These are phyloP conservation scores for Fusarium beomiforme DNA, from an alignment of 2,329 filamentous ascomycete genomes.

Conservation along the genomic window DNA sequence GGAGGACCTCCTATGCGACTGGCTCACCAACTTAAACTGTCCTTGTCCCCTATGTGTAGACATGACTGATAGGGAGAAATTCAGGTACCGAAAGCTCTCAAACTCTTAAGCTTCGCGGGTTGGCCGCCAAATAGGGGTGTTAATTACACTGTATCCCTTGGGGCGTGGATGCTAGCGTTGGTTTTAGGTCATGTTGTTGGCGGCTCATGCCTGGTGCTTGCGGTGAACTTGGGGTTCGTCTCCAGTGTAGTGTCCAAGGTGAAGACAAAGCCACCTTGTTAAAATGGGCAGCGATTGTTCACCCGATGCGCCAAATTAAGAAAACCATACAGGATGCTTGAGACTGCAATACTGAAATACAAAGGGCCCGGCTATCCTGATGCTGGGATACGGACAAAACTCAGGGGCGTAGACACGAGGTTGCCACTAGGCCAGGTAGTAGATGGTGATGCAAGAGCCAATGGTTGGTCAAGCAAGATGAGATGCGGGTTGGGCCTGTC, in stretches of 20 bases:
- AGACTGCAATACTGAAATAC: slow-evolving; percentile 3
- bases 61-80: neutral
- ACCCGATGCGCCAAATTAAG: slow-evolving; percentile 25
- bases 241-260: slow-evolving; percentile 5
- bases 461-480: slow-evolving; percentile 32
- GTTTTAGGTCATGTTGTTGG: slow-evolving; percentile 1
- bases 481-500: slow-evolving; percentile 14
- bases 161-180: slow-evolving; percentile 16
- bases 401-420: slow-evolving; percentile 26
- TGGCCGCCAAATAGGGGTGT: slow-evolving; percentile 7
- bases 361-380: slow-evolving; percentile 11
- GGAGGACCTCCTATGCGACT: slow-evolving; percentile 7
- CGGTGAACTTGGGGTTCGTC: slow-evolving; percentile 20
- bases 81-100: slow-evolving; percentile 19
- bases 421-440: slow-evolving; percentile 18
- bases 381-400: slow-evolving; percentile 29
- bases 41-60: neutral
- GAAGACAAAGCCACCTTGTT: slow-evolving; percentile 16
- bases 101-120: slow-evolving; percentile 18
- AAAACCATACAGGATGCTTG: slow-evolving; percentile 7
- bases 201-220: slow-evolving; percentile 25
- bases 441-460: slow-evolving; percentile 38
- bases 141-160: slow-evolving; percentile 7
- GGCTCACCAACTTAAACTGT: neutral
- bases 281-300: slow-evolving; percentile 12